Evolutionary conservation across 352 stramenopile genomes (phyloP).

Genomic region (Globisporangium nodosum): DNA sequence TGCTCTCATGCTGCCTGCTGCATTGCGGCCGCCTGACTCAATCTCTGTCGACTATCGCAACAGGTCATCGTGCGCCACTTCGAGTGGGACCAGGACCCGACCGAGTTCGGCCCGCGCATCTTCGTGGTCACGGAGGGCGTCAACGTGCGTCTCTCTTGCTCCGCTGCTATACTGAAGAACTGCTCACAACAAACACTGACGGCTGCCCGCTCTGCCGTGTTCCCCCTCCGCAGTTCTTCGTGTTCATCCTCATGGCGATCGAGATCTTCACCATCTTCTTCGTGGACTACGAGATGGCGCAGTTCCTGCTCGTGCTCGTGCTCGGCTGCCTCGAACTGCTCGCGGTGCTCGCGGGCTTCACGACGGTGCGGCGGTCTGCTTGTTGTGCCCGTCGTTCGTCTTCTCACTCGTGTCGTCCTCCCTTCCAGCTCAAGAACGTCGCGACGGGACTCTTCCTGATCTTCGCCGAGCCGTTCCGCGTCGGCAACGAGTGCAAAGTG

Average conservation of each 20-base stretch:
- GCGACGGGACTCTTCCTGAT: constrained; percentile 78
- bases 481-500: constrained; percentile 55
- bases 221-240: constrained; percentile 33
- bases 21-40: not conserved
- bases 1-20: not conserved
- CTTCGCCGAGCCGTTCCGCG: constrained; percentile 78
- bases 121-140: constrained; percentile 78
- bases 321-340: constrained; percentile 66
- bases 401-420: not conserved
- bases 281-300: constrained; percentile 46
- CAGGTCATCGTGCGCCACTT: constrained; percentile 73
- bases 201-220: not conserved
- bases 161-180: not conserved
- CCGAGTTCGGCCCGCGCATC: constrained; percentile 69
- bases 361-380: constrained; percentile 28
- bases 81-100: constrained; percentile 61
- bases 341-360: constrained; percentile 57
- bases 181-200: not conserved
- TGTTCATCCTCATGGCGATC: constrained; percentile 66
- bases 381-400: not conserved
- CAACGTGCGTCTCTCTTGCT: constrained; percentile 20
- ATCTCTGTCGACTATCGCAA: no score
- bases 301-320: constrained; percentile 59
- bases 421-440: constrained; percentile 70
- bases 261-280: constrained; percentile 87